Evolutionary conservation across 2,329 filamentous ascomycete genomes (phyloP), one percentile per base, ranked within the genome.

Genomic region (Leptographium lundbergii): DNA sequence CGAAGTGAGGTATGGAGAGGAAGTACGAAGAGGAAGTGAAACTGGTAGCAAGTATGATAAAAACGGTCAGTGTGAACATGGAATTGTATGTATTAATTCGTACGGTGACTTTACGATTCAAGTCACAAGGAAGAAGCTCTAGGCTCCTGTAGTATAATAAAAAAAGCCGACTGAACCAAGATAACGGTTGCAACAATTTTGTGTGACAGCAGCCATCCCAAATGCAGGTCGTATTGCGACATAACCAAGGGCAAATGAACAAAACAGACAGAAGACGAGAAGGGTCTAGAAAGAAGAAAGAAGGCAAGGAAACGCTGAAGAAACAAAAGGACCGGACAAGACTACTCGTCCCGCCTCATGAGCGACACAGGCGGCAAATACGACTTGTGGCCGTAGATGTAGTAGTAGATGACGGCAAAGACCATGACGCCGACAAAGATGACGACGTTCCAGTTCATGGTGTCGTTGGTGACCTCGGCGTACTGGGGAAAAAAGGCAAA

Each of bases 371-470:
- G 67, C 7, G 67, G 54, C 36, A 54, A 62, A 45, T 68, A 68
- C 22, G 42, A 50, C 54, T 64, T 63, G 57, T 51, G 65, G 53
- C 68, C 69, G 4, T 62, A 60, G 34, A 68, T 60, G 54, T 69
- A 64, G 62, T 75, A 77, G 62, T 75, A 76, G 1, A 67, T 62
- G 17, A 71, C 62, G 17, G 73, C 71, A 52, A 75, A 69, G 6
- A 72, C 48, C 58, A 75, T 70, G 11, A 72, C 68, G 0, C 66
- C 68, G 25, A 64, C 65, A 54, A 77, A 76, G 47, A 80, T 72
- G 7, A 77, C 68, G n/a, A 71, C 65, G 34, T 72, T 74, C 76
- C 76, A 81, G 65, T 81, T 81, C 71, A 80, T 79, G 2, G 70
- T 72, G 17, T 64, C 63, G 1, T 70, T 65, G 2, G 67, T 72